A percentile compares a stretch with the other conserved stretches of the same genome.
Evolutionary conservation across 2,329 filamentous ascomycete species (phyloP).

Genomic region (Exophiala bonariae): DNA sequence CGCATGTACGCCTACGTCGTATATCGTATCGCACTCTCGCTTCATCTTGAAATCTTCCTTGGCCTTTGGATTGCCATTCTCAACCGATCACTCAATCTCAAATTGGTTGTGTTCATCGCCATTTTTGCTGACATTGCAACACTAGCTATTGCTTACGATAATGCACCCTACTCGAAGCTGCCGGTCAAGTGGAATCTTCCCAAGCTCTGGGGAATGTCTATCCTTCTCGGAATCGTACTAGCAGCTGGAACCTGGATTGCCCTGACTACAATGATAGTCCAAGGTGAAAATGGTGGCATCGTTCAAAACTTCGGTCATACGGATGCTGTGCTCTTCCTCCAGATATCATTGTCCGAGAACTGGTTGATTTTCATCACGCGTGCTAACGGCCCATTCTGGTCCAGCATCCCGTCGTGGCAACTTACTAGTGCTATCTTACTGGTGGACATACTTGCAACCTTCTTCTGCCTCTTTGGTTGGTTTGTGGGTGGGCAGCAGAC

Average conservation of each 20-base stretch:
- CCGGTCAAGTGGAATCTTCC: slow-evolving; percentile 95
- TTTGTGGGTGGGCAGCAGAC: slow-evolving; percentile 67
- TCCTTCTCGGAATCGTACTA: slow-evolving; percentile 77
- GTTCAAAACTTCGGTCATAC: slow-evolving; percentile 84
- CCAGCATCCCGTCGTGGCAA: slow-evolving; percentile 84
- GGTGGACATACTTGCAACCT: slow-evolving; percentile 80
- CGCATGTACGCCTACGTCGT: slow-evolving; percentile 96
- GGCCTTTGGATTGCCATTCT: slow-evolving; percentile 89
- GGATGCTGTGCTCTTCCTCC: slow-evolving; percentile 81
- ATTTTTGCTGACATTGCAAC: slow-evolving; percentile 94
- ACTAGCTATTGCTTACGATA: slow-evolving; percentile 89
- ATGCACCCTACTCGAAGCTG: slow-evolving; percentile 79
- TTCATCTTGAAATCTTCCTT: slow-evolving; percentile 88
- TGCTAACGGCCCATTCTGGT: slow-evolving; percentile 91
- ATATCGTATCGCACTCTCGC: slow-evolving; percentile 88
- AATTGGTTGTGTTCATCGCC: slow-evolving; percentile 89
- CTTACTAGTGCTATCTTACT: slow-evolving; percentile 73
- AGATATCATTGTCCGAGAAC: slow-evolving; percentile 89
- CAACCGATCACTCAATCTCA: slow-evolving; percentile 79
- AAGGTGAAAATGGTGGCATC: slow-evolving; percentile 73
- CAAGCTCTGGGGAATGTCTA: slow-evolving; percentile 90
- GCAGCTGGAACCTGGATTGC: slow-evolving; percentile 86
- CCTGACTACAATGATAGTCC: slow-evolving; percentile 76
- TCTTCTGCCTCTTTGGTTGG: slow-evolving; percentile 84
- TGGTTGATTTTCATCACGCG: slow-evolving; percentile 97